Percentiles rank a stretch among this genome's conserved stretches.
phyloP scores from a whole-genome alignment of 225 moss, liverwort and hornwort species.

The Straminergon stramineum region DNA sequence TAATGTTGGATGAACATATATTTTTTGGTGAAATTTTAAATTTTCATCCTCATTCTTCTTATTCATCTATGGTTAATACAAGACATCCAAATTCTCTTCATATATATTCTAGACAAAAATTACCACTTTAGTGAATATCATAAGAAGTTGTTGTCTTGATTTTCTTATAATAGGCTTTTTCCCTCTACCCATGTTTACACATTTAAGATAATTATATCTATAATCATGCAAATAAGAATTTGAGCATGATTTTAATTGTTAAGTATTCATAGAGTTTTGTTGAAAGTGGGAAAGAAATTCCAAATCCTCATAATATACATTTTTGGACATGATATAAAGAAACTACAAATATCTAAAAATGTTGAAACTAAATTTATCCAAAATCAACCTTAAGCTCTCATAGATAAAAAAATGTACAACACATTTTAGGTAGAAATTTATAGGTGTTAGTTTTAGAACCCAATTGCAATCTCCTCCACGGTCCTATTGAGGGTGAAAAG shows the following conservation, averaged over 20 bases:
- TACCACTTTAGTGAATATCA: neutral
- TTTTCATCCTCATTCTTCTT: no score
- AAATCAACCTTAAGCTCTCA: no score
- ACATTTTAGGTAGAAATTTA: neutral
- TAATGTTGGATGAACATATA: no score
- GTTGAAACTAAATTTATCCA: no score
- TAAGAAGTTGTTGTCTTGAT: no score
- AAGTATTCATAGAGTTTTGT: neutral
- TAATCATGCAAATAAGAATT: neutral
- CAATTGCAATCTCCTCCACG: accelerated
- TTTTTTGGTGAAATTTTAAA: no score
- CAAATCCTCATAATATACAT: neutral
- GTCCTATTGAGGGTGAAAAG: no score
- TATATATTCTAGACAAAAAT: neutral
- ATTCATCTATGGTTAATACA: no score
- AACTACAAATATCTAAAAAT: neutral
- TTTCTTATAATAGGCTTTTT: neutral
- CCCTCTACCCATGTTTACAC: neutral
- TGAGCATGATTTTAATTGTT: neutral
- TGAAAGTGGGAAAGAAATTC: accelerated
- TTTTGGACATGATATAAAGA: no score
- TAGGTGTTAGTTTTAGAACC: neutral
- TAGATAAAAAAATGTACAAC: neutral
- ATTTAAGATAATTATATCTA: neutral
- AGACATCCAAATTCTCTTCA: no score